A percentile compares a stretch with the other conserved stretches of the same genome.
Evolutionary conservation across 2,329 filamentous ascomycete species (phyloP).

Genomic region (Exserohilum turcica): DNA sequence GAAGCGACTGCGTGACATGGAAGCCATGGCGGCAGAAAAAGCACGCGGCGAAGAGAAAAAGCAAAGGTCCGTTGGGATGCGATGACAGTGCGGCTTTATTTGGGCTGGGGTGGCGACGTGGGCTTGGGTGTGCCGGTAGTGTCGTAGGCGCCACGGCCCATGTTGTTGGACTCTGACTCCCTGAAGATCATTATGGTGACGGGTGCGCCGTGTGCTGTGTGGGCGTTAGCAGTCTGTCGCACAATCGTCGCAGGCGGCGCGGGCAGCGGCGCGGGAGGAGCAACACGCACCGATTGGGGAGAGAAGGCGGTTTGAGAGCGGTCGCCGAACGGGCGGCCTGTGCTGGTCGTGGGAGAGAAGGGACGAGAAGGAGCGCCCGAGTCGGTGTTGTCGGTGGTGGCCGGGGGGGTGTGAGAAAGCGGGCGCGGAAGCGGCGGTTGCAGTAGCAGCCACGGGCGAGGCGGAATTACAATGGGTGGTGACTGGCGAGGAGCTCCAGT

Average conservation of each 20-base stretch:
- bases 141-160: constrained; percentile 57
- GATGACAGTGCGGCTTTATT: constrained; percentile 33
- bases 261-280: constrained; percentile 11
- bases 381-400: constrained; percentile 26
- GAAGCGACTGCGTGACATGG: not conserved
- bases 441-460: too few relatives aligned
- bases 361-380: constrained; percentile 24
- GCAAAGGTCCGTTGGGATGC: constrained; percentile 14
- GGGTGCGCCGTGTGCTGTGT: constrained; percentile 36
- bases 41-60: constrained; percentile 4
- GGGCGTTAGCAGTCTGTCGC: constrained; percentile 34
- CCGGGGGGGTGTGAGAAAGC: constrained; percentile 13
- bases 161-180: constrained; percentile 51
- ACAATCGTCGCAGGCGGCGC: constrained; percentile 4
- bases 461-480: too few relatives aligned
- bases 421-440: constrained; percentile 13
- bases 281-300: constrained; percentile 27
- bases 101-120: constrained; percentile 46
- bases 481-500: constrained; percentile 38
- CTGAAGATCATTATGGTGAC: constrained; percentile 50
- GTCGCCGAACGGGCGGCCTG: constrained; percentile 31
- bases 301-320: constrained; percentile 24
- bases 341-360: constrained; percentile 13
- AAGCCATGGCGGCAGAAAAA: not conserved
- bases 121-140: constrained; percentile 57